Conservation (phyloP, 805 yeast species). For the Yamadazyma nakazawae region DNA sequence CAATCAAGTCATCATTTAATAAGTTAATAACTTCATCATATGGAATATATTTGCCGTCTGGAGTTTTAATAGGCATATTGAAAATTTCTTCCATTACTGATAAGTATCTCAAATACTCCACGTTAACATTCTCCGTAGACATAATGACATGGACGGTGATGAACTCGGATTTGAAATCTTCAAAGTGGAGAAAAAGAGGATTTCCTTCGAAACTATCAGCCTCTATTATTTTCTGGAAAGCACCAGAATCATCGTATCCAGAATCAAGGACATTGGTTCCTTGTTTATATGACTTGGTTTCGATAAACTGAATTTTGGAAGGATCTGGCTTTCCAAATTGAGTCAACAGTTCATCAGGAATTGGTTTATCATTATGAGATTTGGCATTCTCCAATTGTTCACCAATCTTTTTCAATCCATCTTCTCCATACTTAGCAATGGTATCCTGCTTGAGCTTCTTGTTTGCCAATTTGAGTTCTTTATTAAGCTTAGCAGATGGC, state of each 20-base stretch:
- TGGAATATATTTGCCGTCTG: conserved; percentile 47
- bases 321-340: conserved; percentile 74
- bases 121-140: conserved; percentile 52
- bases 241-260: conserved; percentile 23
- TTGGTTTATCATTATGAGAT: conserved; percentile 63
- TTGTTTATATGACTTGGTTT: conserved; percentile 61
- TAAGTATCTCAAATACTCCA: conserved; percentile 57
- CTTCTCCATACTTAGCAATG: conserved; percentile 49
- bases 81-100: conserved; percentile 64
- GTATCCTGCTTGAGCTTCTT: conserved; percentile 49
- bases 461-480: conserved; percentile 47
- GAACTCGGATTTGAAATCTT: conserved; percentile 76
- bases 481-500: conserved; percentile 66
- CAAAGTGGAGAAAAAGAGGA: conserved; percentile 74
- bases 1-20: conserved; percentile 71
- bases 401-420: conserved; percentile 54
- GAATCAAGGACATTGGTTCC: conserved; percentile 43
- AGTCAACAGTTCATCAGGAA: conserved; percentile 65
- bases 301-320: conserved; percentile 64
- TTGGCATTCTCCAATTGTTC: conserved; percentile 59
- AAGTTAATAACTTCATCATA: conserved; percentile 75
- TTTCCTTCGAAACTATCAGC: conserved; percentile 35
- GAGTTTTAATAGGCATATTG: conserved; percentile 64
- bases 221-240: conserved; percentile 15
- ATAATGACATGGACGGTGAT: conserved; percentile 62